Base-by-base conservation (phyloP, 169 alveolate species). In the Plasmodium berghei region DNA sequence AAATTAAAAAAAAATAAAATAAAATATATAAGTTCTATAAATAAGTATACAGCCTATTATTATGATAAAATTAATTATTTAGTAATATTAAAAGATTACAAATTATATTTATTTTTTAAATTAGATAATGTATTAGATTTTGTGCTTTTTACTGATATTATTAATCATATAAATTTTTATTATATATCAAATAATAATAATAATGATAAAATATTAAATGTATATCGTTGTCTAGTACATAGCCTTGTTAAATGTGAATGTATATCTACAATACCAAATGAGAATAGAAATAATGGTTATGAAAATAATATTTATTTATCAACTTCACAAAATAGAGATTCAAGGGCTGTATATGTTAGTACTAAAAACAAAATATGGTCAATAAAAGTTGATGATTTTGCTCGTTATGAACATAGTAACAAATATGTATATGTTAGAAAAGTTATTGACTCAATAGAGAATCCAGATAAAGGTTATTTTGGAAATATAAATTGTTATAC, bases 401-500 rank as follows among this genome's bases (percentile, higher is more conserved):
- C 42, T 3, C 42, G 0, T 34, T 34, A 34, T 34, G 42, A 8
- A 0, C 8, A 34, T 34, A 34, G 4, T 34, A 75, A 16, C n/a
- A 58, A 77, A n/a, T 42, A 58, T 26, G 14, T 16, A 10, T 77
- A 77, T 26, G 28, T 16, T 0, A 77, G 89, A 52, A 77, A 63
- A 52, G 26, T 77, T 18, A 63, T 77, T 0, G 89, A 77, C 18
- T 77, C 48, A 9, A 58, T 77, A 9, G 26, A 62, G 8, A 77
- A 77, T 56, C 0, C 24, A 9, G 26, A 45, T 40, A 69, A 48
- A 42, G 89, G 54, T 14, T 64, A 64, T 52, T 28, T 63, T 42
- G 89, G 89, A 2, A 74, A 77, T n/a, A 77, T 77, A 28, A 64
- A 63, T 26, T 77, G 89, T 56, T 77, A 77, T 58, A 49, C 10